These are phyloP conservation scores for Paramecium octaurelia DNA, from an alignment of 73 alveolate species.

Conservation along the genomic window DNA sequence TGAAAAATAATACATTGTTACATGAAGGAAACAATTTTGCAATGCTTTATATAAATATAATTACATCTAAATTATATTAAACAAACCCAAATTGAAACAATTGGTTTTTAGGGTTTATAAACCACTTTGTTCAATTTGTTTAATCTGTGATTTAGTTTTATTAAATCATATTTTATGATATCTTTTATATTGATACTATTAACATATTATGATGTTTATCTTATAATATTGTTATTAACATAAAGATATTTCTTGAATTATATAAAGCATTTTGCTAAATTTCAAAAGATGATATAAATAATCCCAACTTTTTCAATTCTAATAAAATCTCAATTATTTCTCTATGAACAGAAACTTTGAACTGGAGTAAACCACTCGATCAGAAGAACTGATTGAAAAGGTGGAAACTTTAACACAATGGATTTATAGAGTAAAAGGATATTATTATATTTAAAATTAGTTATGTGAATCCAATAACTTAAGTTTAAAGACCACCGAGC, in stretches of 20 bases:
- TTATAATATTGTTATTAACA: neutral
- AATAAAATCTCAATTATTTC: neutral
- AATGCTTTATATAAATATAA: too few relatives aligned
- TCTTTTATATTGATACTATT: neutral
- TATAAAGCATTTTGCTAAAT: neutral
- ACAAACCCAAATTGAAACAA: too few relatives aligned
- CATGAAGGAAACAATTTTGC: too few relatives aligned
- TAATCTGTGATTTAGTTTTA: neutral
- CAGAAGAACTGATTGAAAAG: neutral
- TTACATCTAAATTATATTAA: too few relatives aligned
- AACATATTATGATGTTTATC: neutral
- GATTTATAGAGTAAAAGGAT: neutral
- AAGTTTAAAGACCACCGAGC: neutral
- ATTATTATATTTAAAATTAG: neutral
- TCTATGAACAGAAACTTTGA: neutral
- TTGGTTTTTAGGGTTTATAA: too few relatives aligned
- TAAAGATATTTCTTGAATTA: neutral
- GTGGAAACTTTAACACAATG: neutral
- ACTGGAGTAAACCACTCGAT: neutral
- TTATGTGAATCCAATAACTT: neutral
- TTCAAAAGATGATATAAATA: neutral
- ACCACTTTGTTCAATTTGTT: neutral
- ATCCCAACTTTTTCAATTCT: neutral
- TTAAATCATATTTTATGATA: neutral
- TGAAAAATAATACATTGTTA: too few relatives aligned